Evolutionary conservation across 306 rosid genomes (phyloP).

Genomic region (Canavalia gladiata): DNA sequence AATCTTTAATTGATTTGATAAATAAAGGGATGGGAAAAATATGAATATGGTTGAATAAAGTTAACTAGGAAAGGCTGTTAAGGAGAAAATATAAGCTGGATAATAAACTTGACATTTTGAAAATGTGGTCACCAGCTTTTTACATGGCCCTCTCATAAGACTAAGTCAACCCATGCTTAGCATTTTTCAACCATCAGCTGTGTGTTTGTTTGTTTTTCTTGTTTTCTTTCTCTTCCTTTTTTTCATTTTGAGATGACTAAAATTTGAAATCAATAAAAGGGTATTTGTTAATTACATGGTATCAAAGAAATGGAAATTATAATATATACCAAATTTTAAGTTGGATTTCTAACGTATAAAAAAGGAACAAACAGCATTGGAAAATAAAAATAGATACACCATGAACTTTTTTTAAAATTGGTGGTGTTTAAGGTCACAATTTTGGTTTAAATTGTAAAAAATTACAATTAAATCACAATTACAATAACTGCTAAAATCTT

Average conservation of each 20-base stretch:
- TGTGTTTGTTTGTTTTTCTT: background rate
- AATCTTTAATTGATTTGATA: constrained; percentile 5
- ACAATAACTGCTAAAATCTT: too few species aligned
- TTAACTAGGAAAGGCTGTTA: background rate
- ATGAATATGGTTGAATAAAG: background rate
- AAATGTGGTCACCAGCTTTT: background rate
- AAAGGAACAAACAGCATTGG: background rate
- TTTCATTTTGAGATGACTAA: background rate
- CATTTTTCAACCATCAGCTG: background rate
- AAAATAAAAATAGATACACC: background rate
- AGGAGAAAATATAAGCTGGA: constrained; percentile 15
- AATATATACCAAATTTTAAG: background rate
- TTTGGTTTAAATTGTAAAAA: too few species aligned
- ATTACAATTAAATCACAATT: background rate
- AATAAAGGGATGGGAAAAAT: background rate
- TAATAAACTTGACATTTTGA: background rate
- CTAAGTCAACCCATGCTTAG: background rate
- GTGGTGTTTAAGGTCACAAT: too few species aligned
- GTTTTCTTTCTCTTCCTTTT: background rate
- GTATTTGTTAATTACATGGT: background rate
- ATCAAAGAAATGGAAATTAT: constrained; percentile 17
- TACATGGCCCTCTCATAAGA: constrained; percentile 4
- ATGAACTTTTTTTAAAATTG: too few species aligned
- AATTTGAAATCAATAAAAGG: background rate
- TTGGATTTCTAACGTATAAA: background rate